These are phyloP conservation scores for Rauvolfia tetraphylla DNA, from an alignment of 257 asterid species.

Conservation along the genomic window DNA sequence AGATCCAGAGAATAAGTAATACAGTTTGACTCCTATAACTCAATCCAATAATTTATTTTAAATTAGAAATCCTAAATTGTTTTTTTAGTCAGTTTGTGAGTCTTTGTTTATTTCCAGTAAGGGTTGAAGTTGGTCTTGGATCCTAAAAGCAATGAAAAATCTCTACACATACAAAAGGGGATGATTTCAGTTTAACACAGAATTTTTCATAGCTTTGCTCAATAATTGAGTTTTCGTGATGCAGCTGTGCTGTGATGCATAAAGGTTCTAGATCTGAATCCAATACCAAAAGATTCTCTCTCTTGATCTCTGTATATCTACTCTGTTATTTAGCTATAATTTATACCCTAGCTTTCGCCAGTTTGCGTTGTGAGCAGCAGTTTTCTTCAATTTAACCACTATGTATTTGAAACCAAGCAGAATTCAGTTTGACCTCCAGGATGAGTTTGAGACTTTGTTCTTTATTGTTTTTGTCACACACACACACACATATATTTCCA, in stretches of 20 bases:
- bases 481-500: not conserved
- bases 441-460: not conserved
- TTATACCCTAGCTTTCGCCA: not conserved
- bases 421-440: not conserved
- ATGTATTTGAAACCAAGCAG: not conserved
- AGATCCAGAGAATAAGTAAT: not conserved
- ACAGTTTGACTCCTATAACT: not conserved
- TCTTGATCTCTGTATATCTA: not conserved
- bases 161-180: not conserved
- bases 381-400: not conserved
- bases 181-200: not conserved
- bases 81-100: not conserved
- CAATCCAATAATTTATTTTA: not conserved
- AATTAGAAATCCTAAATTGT: not conserved
- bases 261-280: not conserved
- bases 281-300: not conserved
- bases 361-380: not conserved
- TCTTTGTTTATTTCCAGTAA: not conserved
- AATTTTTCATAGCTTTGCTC: not conserved
- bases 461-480: not conserved
- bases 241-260: not conserved
- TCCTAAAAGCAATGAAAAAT: not conserved
- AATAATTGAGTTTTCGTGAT: not conserved
- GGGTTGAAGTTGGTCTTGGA: not conserved
- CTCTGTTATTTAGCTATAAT: not conserved